These are phyloP conservation scores for Phlebiopsis flavidoalba DNA, from an alignment of 768 basidiomycete genomes.

Conservation along the genomic window DNA sequence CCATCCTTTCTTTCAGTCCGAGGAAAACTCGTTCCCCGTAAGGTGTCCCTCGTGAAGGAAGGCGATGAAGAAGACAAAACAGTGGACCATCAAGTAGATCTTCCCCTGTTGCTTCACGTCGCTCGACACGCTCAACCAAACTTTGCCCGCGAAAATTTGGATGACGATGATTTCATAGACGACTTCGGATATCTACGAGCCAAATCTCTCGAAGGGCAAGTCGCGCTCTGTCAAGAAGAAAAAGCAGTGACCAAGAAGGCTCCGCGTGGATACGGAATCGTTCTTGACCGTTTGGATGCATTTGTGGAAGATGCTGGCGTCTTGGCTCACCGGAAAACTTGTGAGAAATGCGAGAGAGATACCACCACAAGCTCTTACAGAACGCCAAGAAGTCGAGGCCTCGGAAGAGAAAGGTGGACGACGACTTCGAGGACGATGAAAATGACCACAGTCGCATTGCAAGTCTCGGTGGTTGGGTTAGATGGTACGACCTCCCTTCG, in stretches of 20 bases:
- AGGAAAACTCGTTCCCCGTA: conserved; percentile 47
- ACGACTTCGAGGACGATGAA: conserved; percentile 46
- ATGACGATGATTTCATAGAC: conserved; percentile 18
- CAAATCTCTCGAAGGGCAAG: conserved; percentile 13
- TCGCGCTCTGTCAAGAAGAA: conserved; percentile 26
- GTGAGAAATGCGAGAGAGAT: conserved; percentile 62
- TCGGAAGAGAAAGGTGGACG: conserved; percentile 16
- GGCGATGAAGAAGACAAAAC: conserved; percentile 33
- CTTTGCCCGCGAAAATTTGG: conserved; percentile 9
- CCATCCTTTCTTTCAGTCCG: conserved; percentile 63
- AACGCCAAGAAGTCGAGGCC: neutral
- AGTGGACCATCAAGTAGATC: conserved; percentile 11
- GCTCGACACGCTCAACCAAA: conserved; percentile 41
- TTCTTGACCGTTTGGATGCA: conserved; percentile 12
- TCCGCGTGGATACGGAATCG: conserved; percentile 20
- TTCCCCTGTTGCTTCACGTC: conserved; percentile 26
- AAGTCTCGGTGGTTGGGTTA: conserved; percentile 74
- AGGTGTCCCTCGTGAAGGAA: conserved; percentile 18
- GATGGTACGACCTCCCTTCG: conserved; percentile 47
- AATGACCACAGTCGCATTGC: conserved; percentile 48
- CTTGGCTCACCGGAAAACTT: conserved; percentile 54
- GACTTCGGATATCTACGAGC: conserved; percentile 15
- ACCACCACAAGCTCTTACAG: conserved; percentile 53
- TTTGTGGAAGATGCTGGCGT: conserved; percentile 52
- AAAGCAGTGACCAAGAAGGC: conserved; percentile 19